Percentiles rank a stretch among this genome's conserved stretches.
Evolutionary conservation across 306 rosid species (phyloP).

Genomic region (Dryas octopetala): DNA sequence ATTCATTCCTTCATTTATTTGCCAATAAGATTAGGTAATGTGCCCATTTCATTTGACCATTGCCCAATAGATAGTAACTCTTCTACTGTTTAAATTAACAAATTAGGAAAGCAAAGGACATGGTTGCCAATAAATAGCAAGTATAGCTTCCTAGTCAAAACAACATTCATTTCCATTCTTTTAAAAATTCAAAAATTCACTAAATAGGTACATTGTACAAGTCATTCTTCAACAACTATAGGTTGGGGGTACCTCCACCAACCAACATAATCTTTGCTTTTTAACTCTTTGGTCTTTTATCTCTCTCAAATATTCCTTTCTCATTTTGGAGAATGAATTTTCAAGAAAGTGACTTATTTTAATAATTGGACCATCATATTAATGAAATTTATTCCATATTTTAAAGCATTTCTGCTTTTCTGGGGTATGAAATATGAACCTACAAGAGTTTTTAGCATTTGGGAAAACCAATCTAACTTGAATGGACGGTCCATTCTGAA

Average conservation of each 20-base stretch:
- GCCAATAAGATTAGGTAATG: constrained; percentile 9
- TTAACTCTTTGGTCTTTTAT: constrained; percentile 23
- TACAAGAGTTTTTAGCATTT: background rate
- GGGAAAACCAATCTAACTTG: background rate
- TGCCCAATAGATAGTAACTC: constrained; percentile 1
- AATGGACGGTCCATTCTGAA: too few species aligned
- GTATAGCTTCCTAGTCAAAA: constrained; percentile 39
- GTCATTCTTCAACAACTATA: constrained; percentile 43
- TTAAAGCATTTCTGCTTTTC: background rate
- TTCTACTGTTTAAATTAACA: background rate
- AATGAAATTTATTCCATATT: background rate
- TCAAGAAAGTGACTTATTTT: background rate
- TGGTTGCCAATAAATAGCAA: constrained; percentile 22
- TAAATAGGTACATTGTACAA: constrained; percentile 22
- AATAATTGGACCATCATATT: constrained; percentile 5
- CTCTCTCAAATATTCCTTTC: constrained; percentile 10
- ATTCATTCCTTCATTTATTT: background rate
- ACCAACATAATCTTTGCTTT: constrained; percentile 46
- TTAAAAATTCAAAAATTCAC: background rate
- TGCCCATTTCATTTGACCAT: constrained; percentile 2
- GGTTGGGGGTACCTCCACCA: constrained; percentile 49
- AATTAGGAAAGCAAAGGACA: constrained; percentile 1
- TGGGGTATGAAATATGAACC: too few species aligned
- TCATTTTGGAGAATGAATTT: constrained; percentile 7
- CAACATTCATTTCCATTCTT: constrained; percentile 17